Evolutionary conservation across 768 basidiomycete species (phyloP).

Genomic region (Macrolepiota albuminosa): DNA sequence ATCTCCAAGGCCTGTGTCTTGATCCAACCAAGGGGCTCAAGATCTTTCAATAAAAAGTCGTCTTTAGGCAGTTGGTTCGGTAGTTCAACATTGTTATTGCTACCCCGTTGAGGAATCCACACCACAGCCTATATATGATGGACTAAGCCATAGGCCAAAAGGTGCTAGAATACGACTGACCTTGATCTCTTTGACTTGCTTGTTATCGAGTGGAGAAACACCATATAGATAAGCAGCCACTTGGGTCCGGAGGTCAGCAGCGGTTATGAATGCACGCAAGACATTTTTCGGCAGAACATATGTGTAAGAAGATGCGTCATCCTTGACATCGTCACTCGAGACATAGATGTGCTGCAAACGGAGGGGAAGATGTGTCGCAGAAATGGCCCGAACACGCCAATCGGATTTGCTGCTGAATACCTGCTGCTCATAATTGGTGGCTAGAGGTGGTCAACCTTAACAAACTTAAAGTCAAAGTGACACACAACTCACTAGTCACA

Average conservation of each 20-base stretch:
- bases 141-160: not conserved
- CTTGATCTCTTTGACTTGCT: conserved; percentile 98
- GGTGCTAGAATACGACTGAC: conserved; percentile 20
- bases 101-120: conserved; percentile 98
- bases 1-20: conserved; percentile 95
- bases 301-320: conserved; percentile 91
- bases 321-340: conserved; percentile 98
- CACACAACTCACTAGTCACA: conserved; percentile 69
- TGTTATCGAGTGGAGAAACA: conserved; percentile 89
- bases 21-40: conserved; percentile 94
- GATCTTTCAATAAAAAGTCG: conserved; percentile 90
- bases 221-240: conserved; percentile 95
- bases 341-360: conserved; percentile 99
- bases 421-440: conserved; percentile 96
- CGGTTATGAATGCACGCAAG: conserved; percentile 87
- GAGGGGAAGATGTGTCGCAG: conserved; percentile 91
- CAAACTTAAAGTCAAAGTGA: conserved; percentile 2
- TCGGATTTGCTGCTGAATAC: conserved; percentile 99
- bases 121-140: conserved; percentile 57
- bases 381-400: conserved; percentile 98
- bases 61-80: conserved; percentile 89
- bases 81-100: conserved; percentile 91
- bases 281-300: conserved; percentile 98
- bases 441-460: conserved; percentile 27
- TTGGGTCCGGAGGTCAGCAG: conserved; percentile 93